A percentile compares a stretch with the other conserved stretches of the same genome.
Evolutionary conservation across 1,284 basidiomycete genomes (phyloP).

Genomic region (Cutaneotrichosporon sp.): DNA sequence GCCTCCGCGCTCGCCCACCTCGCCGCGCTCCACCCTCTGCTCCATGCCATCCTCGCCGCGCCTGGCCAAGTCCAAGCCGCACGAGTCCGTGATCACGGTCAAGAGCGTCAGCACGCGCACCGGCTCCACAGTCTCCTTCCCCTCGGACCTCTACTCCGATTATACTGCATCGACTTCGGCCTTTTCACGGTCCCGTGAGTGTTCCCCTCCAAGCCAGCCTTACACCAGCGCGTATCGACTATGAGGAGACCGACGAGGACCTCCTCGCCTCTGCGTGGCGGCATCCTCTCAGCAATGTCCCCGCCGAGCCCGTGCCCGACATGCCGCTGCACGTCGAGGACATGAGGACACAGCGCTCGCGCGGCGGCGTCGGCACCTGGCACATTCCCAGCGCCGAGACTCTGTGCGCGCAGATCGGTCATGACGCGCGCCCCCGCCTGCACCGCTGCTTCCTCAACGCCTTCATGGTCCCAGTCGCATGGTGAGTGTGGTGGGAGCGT

Average conservation of each 20-base stretch:
- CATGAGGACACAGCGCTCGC: not conserved
- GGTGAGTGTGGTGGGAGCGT: conserved; percentile 9
- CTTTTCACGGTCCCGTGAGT: not conserved
- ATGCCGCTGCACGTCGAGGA: conserved; percentile 3
- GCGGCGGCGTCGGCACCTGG: conserved; percentile 6
- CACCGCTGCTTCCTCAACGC: conserved; percentile 10
- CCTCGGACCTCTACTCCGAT: not conserved
- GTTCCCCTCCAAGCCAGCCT: not conserved
- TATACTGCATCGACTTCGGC: not conserved
- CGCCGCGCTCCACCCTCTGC: not conserved
- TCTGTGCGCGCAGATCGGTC: conserved; percentile 9
- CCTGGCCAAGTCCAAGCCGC: not conserved
- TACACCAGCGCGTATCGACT: not conserved
- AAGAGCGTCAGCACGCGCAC: not conserved
- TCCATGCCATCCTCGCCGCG: not conserved
- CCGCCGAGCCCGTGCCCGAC: not conserved
- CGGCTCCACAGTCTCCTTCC: not conserved
- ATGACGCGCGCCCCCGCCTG: not conserved
- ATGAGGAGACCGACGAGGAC: not conserved
- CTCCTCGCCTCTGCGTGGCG: conserved; percentile 2
- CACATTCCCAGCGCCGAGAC: conserved; percentile 8
- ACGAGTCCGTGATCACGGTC: conserved; percentile 1
- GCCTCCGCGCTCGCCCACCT: not conserved
- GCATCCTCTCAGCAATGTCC: not conserved
- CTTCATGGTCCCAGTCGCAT: conserved; percentile 6